Conservation (phyloP, 495 filamentous ascomycete genomes). For the Astrothelium subdiscretum region DNA sequence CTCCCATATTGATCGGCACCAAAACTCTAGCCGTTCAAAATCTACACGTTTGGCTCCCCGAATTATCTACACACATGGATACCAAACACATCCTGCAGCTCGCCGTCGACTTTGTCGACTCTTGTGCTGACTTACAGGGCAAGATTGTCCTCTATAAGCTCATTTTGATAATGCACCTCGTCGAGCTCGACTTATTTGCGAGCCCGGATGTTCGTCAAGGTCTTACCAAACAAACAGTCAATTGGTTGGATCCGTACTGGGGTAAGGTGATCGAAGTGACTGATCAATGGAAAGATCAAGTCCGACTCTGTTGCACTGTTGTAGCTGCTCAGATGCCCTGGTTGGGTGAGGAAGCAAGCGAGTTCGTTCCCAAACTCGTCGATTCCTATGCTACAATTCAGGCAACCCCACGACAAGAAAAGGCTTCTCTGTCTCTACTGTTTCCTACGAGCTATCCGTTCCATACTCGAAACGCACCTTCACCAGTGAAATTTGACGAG, state of each 20-base stretch:
- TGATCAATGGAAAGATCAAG: constrained; percentile 84
- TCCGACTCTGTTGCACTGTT: constrained; percentile 82
- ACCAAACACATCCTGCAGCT: constrained; percentile 82
- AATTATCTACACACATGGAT: constrained; percentile 62
- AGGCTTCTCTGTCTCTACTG: constrained; percentile 64
- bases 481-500: constrained; percentile 65
- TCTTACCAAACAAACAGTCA: constrained; percentile 67
- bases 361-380: constrained; percentile 82
- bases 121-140: constrained; percentile 76
- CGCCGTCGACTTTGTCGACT: constrained; percentile 85
- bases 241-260: constrained; percentile 94
- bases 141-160: constrained; percentile 93
- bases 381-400: constrained; percentile 76
- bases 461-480: constrained; percentile 55
- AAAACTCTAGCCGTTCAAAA: constrained; percentile 94
- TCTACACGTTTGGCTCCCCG: constrained; percentile 92
- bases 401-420: constrained; percentile 47
- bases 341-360: constrained; percentile 67
- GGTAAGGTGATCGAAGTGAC: constrained; percentile 60
- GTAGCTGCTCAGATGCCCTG: constrained; percentile 70
- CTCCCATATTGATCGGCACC: constrained; percentile 77
- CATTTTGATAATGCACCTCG: constrained; percentile 82
- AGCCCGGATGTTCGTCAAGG: constrained; percentile 59
- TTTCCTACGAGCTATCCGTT: constrained; percentile 90
- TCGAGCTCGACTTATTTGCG: constrained; percentile 65